phyloP scores from a whole-genome alignment of 176 grass and related monocot species.

The Zea mays region Zm-B73-REFERENCE-NAM-5.0 NC_050098.1:7537501-7538000 shows the following conservation, averaged over 20 bases:
- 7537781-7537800: conserved; percentile 22
- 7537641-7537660: conserved; percentile 48
- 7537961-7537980: background rate
- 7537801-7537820: background rate
- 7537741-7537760: background rate
- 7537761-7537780: background rate
- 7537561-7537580: conserved; percentile 44
- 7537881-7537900: background rate
- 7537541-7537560: conserved; percentile 27
- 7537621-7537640: conserved; percentile 51
- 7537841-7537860: conserved; percentile 22
- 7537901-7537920: conserved; percentile 23
- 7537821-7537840: background rate
- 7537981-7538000: background rate
- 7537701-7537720: conserved; percentile 7
- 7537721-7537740: conserved; percentile 8
- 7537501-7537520: conserved; percentile 2
- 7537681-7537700: conserved; percentile 29
- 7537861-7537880: conserved; percentile 1
- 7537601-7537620: conserved; percentile 51
- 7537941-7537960: background rate
- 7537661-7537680: conserved; percentile 43
- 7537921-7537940: conserved; percentile 10
- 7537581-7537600: conserved; percentile 39
- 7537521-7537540: background rate